Conservation (phyloP, 805 yeast genomes). For the Saccharomycopsis sp. region DNA sequence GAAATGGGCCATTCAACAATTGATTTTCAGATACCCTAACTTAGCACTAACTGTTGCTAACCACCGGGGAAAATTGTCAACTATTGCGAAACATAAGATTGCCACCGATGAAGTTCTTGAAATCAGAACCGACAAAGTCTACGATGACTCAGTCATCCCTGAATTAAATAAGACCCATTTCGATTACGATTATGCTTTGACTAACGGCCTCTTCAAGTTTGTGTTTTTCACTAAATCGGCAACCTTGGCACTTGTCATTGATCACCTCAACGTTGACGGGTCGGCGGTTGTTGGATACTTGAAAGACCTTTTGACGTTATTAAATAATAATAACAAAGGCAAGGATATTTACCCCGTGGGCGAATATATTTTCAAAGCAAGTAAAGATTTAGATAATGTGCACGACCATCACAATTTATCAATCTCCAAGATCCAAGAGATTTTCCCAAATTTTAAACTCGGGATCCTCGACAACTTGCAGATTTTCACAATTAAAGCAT, state of each 20-base stretch:
- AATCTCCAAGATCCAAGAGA: slow-evolving; percentile 1
- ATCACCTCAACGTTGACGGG: slow-evolving; percentile 7
- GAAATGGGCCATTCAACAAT: slow-evolving; percentile 1
- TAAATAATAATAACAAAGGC: background rate
- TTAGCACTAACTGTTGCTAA: slow-evolving; percentile 2
- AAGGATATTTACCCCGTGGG: background rate
- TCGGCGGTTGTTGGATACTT: slow-evolving; percentile 2
- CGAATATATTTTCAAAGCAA: background rate
- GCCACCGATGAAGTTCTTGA: background rate
- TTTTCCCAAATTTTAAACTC: slow-evolving; percentile 5
- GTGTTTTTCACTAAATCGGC: background rate
- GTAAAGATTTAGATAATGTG: background rate
- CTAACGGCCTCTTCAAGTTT: background rate
- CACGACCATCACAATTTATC: background rate
- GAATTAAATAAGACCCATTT: background rate
- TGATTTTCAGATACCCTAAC: slow-evolving; percentile 6
- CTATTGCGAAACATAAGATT: background rate
- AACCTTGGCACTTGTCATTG: slow-evolving; percentile 1
- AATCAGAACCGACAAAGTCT: background rate
- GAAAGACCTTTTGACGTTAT: slow-evolving; percentile 2
- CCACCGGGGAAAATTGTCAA: background rate
- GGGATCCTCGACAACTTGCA: background rate
- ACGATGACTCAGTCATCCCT: background rate
- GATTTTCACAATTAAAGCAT: background rate
- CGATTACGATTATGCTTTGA: background rate